Evolutionary conservation across 2,329 filamentous ascomycete genomes (phyloP), one percentile per base, ranked within the genome.

Genomic region (Colletotrichum trifolii): DNA sequence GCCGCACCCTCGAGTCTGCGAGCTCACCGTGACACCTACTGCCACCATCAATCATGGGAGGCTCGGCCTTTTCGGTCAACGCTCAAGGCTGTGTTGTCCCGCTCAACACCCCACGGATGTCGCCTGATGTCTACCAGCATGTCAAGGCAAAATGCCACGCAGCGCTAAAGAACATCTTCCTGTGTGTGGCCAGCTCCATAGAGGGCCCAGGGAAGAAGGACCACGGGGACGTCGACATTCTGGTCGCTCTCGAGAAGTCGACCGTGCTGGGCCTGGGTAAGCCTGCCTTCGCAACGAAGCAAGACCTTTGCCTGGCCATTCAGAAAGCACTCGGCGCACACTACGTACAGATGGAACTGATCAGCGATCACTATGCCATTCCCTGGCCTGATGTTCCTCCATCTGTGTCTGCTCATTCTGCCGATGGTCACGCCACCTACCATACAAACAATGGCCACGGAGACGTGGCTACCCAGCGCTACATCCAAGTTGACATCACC

Each of bases 171-270:
- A 70, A 78, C 1, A 76, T 89, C 4, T 93, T 87, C 69, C 58
- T 77, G 0, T 78, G 77, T 8, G 87, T 91, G 5, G 83, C 81
- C 1, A 82, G 84, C 0, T 88, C 91, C 0, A 85, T 90, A 35
- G 90, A 93, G 69, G 90, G 86, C 0, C 91, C 92, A 0, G 88
- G 74, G 1, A 96, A 96, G 75, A 46, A 69, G 0, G 85, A 88
- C 69, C 85, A 87, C 71, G 93, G 92, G 17, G 93, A 96, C 69
- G 78, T 96, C 42, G 92, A 96, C 75, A 81, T 94, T 64, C 75
- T 93, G 2, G 83, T 92, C 2, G 78, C 80, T 0, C 73, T 73
- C 38, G 76, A 78, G 13, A 72, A 69, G 5, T 45, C 67, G n/a
- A 10, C 34, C n/a, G 12, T 34, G 13, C 17, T 47, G 11, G 46